phyloP scores from a whole-genome alignment of 345 rosid genomes.

The Sisymbrium altissimum region DNA sequence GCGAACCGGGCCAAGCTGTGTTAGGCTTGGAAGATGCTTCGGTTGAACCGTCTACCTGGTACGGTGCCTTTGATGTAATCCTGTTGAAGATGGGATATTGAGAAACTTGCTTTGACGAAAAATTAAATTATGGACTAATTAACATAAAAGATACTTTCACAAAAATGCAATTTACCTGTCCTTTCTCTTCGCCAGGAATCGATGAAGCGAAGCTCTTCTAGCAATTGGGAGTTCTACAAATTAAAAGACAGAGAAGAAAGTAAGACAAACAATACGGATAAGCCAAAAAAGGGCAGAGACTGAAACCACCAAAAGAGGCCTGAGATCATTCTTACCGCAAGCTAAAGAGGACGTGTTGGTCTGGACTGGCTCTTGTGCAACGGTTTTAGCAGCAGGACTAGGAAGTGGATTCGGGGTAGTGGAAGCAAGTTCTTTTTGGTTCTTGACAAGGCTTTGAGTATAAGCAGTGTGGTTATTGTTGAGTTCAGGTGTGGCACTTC shows the following conservation, averaged over 20 bases:
- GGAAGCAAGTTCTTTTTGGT: conserved; percentile 32
- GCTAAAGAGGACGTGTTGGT: conserved; percentile 36
- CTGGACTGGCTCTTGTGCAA: conserved; percentile 37
- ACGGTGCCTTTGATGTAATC: conserved; percentile 62
- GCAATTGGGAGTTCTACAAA: conserved; percentile 80
- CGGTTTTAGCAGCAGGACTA: conserved; percentile 29
- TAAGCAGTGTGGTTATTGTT: conserved; percentile 3
- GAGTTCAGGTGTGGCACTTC: conserved; percentile 30
- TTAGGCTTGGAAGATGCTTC: conserved; percentile 44
- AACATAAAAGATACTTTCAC: neutral
- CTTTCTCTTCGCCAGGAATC: conserved; percentile 91
- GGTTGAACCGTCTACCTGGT: conserved; percentile 33
- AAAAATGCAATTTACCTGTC: conserved; percentile 33
- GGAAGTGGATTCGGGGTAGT: conserved; percentile 23
- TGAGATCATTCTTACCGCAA: conserved; percentile 42
- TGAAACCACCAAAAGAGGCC: neutral
- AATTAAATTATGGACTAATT: neutral
- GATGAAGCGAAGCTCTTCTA: conserved; percentile 85
- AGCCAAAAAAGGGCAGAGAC: neutral
- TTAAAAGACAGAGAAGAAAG: neutral
- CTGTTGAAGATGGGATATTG: conserved; percentile 29
- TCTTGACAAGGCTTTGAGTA: conserved; percentile 25
- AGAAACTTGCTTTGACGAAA: neutral
- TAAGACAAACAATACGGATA: neutral
- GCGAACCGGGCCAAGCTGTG: conserved; percentile 54